A percentile compares a stretch with the other conserved stretches of the same genome.
phyloP scores from a whole-genome alignment of 306 rosid species.

The Vicia sativa region DNA sequence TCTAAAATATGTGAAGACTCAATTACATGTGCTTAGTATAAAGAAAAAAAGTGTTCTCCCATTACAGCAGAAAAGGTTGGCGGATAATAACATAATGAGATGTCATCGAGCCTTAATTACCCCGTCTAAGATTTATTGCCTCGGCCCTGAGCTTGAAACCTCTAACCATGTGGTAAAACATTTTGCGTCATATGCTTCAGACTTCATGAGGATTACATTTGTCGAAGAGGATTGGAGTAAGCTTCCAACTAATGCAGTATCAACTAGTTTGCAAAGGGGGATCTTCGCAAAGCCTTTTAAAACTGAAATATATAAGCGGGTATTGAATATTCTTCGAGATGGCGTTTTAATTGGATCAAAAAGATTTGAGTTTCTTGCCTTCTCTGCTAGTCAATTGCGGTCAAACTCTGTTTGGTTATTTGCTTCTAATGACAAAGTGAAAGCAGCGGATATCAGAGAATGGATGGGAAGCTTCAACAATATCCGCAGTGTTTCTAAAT shows the following conservation, averaged over 20 bases:
- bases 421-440: slow-evolving; percentile 81
- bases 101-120: slow-evolving; percentile 88
- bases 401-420: slow-evolving; percentile 93
- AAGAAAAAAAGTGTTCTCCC: slow-evolving; percentile 39
- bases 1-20: slow-evolving; percentile 52
- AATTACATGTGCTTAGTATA: slow-evolving; percentile 49
- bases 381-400: slow-evolving; percentile 95
- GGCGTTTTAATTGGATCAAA: slow-evolving; percentile 84
- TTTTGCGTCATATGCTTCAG: slow-evolving; percentile 71
- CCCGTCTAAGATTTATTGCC: slow-evolving; percentile 80
- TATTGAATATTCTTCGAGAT: slow-evolving; percentile 73
- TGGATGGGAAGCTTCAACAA: slow-evolving; percentile 95
- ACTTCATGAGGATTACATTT: slow-evolving; percentile 86
- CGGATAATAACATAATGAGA: slow-evolving; percentile 72
- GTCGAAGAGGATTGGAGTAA: slow-evolving; percentile 95
- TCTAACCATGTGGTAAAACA: slow-evolving; percentile 88
- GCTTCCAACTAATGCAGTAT: slow-evolving; percentile 70
- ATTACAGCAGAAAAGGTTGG: slow-evolving; percentile 50
- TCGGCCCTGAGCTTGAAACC: slow-evolving; percentile 94
- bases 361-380: slow-evolving; percentile 87
- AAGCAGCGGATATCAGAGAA: slow-evolving; percentile 81
- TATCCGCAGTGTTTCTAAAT: slow-evolving; percentile 85
- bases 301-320: slow-evolving; percentile 68
- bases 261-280: slow-evolving; percentile 57
- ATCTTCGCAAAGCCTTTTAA: slow-evolving; percentile 63